Evolutionary conservation across 306 rosid species (phyloP).

Genomic region (Vigna reflexopilosa): DNA sequence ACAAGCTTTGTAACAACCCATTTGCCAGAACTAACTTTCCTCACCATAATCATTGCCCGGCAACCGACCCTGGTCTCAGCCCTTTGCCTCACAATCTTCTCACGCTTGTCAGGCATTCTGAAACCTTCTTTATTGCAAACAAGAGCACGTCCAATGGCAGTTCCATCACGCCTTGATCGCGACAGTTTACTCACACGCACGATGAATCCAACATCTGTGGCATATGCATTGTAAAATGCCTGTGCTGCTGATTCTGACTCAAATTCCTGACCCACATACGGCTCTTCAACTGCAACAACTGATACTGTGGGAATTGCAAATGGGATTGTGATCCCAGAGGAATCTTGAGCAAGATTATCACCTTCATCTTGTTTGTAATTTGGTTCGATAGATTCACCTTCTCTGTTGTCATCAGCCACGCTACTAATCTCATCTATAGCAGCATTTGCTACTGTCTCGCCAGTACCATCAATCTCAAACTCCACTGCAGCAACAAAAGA

Average conservation of each 20-base stretch:
- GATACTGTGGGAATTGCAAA: conserved; percentile 60
- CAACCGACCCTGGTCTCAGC: conserved; percentile 98
- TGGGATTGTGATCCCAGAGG: conserved; percentile 57
- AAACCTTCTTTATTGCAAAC: conserved; percentile 98
- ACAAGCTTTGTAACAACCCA: conserved; percentile 89
- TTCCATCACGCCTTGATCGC: conserved; percentile 91
- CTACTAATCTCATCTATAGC: conserved; percentile 53
- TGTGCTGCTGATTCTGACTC: conserved; percentile 92
- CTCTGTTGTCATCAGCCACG: conserved; percentile 65
- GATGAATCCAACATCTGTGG: conserved; percentile 76
- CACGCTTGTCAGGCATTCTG: conserved; percentile 96
- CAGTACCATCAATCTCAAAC: conserved; percentile 66
- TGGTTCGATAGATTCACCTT: conserved; percentile 68
- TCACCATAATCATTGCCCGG: conserved; percentile 92
- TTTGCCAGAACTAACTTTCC: conserved; percentile 84
- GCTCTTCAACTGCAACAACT: conserved; percentile 67
- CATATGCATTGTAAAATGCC: conserved; percentile 92
- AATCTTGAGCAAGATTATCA: conserved; percentile 58
- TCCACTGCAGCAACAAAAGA: conserved; percentile 78
- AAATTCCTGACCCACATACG: conserved; percentile 92
- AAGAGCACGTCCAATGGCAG: conserved; percentile 94
- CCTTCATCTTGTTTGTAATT: conserved; percentile 59
- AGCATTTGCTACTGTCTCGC: conserved; percentile 58
- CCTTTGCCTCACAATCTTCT: conserved; percentile 92
- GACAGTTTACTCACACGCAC: conserved; percentile 98